These are phyloP conservation scores for Macrophomina pseudophaseolina DNA, from an alignment of 2,329 filamentous ascomycete genomes.

Conservation along the genomic window DNA sequence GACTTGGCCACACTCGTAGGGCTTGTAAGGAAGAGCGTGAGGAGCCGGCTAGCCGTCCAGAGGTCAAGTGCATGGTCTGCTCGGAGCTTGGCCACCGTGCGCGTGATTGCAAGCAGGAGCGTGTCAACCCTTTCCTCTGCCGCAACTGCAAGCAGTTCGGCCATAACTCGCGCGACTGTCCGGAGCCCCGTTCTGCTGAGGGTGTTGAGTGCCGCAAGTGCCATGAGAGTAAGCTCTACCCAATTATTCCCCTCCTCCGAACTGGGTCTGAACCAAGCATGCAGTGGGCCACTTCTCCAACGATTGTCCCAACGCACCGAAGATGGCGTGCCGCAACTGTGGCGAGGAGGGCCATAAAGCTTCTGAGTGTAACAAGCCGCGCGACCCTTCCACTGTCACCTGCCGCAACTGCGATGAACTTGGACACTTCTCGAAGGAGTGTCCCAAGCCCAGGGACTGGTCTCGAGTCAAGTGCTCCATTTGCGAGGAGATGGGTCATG, in stretches of 20 bases:
- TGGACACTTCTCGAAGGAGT: constrained; percentile 64
- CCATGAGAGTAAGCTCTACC: constrained; percentile 55
- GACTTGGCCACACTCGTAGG: constrained; percentile 67
- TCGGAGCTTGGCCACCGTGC: constrained; percentile 67
- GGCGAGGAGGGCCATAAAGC: constrained; percentile 43
- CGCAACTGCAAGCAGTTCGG: constrained; percentile 67
- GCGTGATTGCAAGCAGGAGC: constrained; percentile 64
- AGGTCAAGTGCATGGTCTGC: constrained; percentile 70
- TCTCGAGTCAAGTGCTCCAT: constrained; percentile 54
- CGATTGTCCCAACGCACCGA: constrained; percentile 37
- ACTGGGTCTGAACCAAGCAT: not conserved
- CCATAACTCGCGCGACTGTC: constrained; percentile 45
- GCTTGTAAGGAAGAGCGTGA: constrained; percentile 63
- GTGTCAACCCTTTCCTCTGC: constrained; percentile 69
- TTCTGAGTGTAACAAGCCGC: constrained; percentile 44
- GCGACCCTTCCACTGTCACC: constrained; percentile 45
- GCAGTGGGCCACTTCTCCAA: constrained; percentile 42
- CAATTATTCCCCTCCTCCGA: not conserved
- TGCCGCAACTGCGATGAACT: constrained; percentile 68
- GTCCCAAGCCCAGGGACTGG: constrained; percentile 62
- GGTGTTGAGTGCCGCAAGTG: constrained; percentile 71
- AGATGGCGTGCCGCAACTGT: constrained; percentile 43
- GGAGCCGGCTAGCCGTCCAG: constrained; percentile 51
- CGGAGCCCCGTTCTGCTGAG: constrained; percentile 52
- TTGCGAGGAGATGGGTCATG: constrained; percentile 38